Percentiles rank a stretch among this genome's conserved stretches.
Evolutionary conservation across 2,329 filamentous ascomycete species (phyloP).

Genomic region (Dactylellina parvicollis): DNA sequence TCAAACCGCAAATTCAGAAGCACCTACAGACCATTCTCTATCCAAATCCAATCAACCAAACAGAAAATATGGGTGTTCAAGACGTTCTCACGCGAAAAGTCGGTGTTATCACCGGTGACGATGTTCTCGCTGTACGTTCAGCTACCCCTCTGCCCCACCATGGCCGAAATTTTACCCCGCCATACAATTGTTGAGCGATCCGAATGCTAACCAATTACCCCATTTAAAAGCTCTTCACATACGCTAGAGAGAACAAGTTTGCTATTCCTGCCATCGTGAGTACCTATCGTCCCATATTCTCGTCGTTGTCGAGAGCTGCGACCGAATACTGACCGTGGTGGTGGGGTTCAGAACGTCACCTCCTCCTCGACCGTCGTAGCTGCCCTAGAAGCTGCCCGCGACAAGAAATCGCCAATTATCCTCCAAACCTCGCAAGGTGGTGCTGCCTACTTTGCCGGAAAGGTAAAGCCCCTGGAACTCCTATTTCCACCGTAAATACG

Average conservation of each 20-base stretch:
- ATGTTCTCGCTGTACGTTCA: constrained; percentile 65
- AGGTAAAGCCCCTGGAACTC: constrained; percentile 65
- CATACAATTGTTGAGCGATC: not conserved
- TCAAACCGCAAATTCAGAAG: not conserved
- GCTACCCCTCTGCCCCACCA: constrained; percentile 19
- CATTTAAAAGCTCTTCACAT: constrained; percentile 76
- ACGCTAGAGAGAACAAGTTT: constrained; percentile 86
- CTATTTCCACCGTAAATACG: constrained; percentile 57
- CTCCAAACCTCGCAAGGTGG: constrained; percentile 94
- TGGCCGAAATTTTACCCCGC: constrained; percentile 30
- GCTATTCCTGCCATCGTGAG: constrained; percentile 83
- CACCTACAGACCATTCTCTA: constrained; percentile 11
- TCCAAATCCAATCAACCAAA: not conserved
- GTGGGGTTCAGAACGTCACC: constrained; percentile 77
- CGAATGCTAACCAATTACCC: constrained; percentile 48
- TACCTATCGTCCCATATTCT: constrained; percentile 36
- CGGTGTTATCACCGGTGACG: constrained; percentile 74
- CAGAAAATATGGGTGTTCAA: constrained; percentile 62
- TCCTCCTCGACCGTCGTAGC: constrained; percentile 88
- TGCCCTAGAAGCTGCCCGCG: constrained; percentile 91
- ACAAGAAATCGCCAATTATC: constrained; percentile 89
- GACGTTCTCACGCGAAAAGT: constrained; percentile 72
- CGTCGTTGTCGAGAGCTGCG: no score
- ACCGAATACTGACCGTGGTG: not conserved
- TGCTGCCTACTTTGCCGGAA: constrained; percentile 90